Conservation (phyloP, 176 grass and related monocot species). For the Chloris gayana region DNA sequence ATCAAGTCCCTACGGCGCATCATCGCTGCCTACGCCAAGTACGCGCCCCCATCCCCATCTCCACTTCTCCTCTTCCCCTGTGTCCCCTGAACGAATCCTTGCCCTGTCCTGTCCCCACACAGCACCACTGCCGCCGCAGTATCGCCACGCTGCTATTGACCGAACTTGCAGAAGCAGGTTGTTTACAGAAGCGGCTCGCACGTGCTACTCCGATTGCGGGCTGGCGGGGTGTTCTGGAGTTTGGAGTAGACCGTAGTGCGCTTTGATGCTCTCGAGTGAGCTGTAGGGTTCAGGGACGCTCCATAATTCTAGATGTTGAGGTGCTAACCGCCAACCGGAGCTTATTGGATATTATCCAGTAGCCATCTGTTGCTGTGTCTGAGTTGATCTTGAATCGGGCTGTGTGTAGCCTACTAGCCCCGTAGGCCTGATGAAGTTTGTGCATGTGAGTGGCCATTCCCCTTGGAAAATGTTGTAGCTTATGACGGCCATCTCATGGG, state of each 20-base stretch:
- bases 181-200: background rate
- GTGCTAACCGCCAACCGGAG: background rate
- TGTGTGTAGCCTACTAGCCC: background rate
- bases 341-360: background rate
- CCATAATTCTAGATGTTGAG: background rate
- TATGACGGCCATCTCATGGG: background rate
- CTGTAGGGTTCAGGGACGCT: conserved; percentile 30
- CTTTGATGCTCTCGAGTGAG: conserved; percentile 15
- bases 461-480: background rate
- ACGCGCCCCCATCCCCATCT: conserved; percentile 15
- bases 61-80: background rate
- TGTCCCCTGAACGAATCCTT: background rate
- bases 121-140: background rate
- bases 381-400: background rate
- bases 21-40: conserved; percentile 93
- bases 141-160: background rate
- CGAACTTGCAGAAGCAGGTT: background rate
- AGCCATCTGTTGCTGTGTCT: background rate
- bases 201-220: background rate
- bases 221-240: conserved; percentile 1
- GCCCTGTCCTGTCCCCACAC: background rate
- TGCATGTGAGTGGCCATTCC: background rate
- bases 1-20: conserved; percentile 92
- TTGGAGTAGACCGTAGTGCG: conserved; percentile 5
- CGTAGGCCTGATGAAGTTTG: background rate